A percentile compares a stretch with the other conserved stretches of the same genome.
phyloP scores from a whole-genome alignment of 148 eudicot genomes.

The Chenopodium album region DNA sequence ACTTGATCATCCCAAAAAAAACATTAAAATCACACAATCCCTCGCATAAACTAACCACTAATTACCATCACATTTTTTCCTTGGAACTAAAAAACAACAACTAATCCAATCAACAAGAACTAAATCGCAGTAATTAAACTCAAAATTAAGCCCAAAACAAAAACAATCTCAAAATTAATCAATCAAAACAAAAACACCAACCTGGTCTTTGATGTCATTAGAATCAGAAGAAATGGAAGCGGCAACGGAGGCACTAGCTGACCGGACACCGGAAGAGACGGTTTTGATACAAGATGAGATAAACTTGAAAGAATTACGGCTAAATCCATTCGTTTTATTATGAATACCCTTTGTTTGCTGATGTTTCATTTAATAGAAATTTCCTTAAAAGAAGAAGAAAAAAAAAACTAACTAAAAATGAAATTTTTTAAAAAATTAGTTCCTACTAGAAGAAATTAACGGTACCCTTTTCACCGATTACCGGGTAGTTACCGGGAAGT shows the following conservation, averaged over 20 bases:
- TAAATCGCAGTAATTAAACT: too few species aligned
- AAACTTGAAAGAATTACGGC: conserved; percentile 70
- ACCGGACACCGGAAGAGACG: conserved; percentile 89
- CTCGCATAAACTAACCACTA: neutral
- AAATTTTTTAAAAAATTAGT: neutral
- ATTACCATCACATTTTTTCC: conserved; percentile 6
- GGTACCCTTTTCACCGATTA: conserved; percentile 23
- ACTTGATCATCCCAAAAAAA: conserved; percentile 11
- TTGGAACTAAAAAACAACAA: neutral
- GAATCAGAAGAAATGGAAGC: conserved; percentile 60
- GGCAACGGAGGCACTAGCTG: conserved; percentile 84
- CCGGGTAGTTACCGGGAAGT: conserved; percentile 37
- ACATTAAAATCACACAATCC: neutral
- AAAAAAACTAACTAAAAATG: neutral
- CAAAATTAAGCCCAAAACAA: neutral
- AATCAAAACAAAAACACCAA: conserved; percentile 14
- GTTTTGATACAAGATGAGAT: conserved; percentile 87
- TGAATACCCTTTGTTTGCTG: conserved; percentile 37
- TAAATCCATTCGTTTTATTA: conserved; percentile 47
- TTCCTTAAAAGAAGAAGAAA: neutral
- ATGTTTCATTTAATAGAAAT: conserved; percentile 51
- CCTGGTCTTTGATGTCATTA: conserved; percentile 85
- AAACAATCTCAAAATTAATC: neutral
- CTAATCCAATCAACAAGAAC: neutral
- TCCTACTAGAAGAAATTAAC: conserved; percentile 1